Base-by-base conservation (phyloP, 1,284 basidiomycete species). In the Lentinula novae-zelandiae region DNA sequence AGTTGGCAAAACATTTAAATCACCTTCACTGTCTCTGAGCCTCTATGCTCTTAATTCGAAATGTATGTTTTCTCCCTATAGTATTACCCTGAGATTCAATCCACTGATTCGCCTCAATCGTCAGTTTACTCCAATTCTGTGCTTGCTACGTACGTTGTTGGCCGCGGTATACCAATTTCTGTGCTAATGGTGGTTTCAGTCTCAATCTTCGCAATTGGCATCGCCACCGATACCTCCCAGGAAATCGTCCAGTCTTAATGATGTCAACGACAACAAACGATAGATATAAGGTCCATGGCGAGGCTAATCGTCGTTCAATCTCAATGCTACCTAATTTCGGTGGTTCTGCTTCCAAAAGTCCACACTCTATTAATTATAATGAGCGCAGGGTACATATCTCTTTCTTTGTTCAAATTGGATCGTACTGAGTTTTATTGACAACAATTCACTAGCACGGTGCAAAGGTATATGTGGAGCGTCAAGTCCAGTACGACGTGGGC, bases 161-260 rank as follows among this genome's bases (percentile, higher is more conserved):
- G 10, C 52, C 38, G 5, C 10, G 6, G 9, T 7, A 17, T 17
- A n/a, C n/a, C n/a, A n/a, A 34, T 36, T 8, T 17, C 17, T 17
- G 9, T 6, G 22, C 33, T 20, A 10, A 51, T 6, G 8, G 5
- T 12, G 20, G 4, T 36, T n/a, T 20, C 20, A 53, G 52, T 13
- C 53, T 54, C 7, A 54, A 54, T n/a, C 53, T 54, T 7, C 53
- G 53, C 39, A 42, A 54, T 15, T 54, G 53, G 53, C 44, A 54
- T 54, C 53, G 53, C 7, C 39, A 54, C 22, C 38, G 39, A 17
- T 54, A 27, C 20, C 4, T 20, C 31, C 12, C 38, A 31, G 9
- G 53, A 20, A 7, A 27, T 27, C 9, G 39, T 5, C 22, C 34
- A 17, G 10, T 54, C 5, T 20, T 17, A 6, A 13, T n/a, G n/a